Percentiles rank a stretch among this genome's conserved stretches.
phyloP scores from a whole-genome alignment of 2,329 filamentous ascomycete species.

The Leptographium galeiforme region DNA sequence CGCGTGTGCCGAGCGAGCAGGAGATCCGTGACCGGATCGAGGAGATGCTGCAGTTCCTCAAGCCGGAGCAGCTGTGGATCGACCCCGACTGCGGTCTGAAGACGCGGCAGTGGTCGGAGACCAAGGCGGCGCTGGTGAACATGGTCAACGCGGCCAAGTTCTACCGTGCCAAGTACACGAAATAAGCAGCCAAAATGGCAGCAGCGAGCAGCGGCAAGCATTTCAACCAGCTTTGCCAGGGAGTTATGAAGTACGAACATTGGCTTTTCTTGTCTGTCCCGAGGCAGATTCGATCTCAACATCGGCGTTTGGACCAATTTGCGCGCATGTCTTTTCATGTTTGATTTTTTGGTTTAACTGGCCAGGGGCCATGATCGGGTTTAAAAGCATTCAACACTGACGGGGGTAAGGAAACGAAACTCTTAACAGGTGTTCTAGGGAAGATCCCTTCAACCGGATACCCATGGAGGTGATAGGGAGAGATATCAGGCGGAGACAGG shows the following conservation, averaged over 20 bases:
- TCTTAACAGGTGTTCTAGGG: constrained; percentile 6
- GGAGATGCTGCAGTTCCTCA: constrained; percentile 96
- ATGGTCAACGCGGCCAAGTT: constrained; percentile 97
- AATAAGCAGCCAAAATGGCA: constrained; percentile 18
- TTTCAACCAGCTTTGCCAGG: not conserved
- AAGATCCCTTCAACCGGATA: constrained; percentile 8
- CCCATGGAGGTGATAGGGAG: constrained; percentile 2
- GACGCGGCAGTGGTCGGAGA: constrained; percentile 98
- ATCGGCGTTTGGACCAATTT: constrained; percentile 12
- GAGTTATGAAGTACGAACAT: constrained; percentile 10
- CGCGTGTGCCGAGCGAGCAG: constrained; percentile 89
- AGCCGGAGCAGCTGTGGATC: constrained; percentile 98
- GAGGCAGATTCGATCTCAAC: constrained; percentile 11
- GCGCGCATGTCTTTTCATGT: constrained; percentile 14
- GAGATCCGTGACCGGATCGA: constrained; percentile 97
- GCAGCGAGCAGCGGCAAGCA: not conserved
- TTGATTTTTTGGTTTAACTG: not conserved
- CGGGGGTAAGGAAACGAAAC: not conserved
- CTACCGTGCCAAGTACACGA: constrained; percentile 81
- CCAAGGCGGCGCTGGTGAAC: constrained; percentile 89
- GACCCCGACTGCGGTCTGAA: constrained; percentile 99
- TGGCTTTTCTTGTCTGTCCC: constrained; percentile 3
- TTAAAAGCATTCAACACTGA: constrained; percentile 9
- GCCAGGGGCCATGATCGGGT: not conserved
- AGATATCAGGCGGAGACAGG: not conserved